Evolutionary conservation across 495 filamentous ascomycete genomes (phyloP).

Genomic region (Penicillium arizonense): DNA sequence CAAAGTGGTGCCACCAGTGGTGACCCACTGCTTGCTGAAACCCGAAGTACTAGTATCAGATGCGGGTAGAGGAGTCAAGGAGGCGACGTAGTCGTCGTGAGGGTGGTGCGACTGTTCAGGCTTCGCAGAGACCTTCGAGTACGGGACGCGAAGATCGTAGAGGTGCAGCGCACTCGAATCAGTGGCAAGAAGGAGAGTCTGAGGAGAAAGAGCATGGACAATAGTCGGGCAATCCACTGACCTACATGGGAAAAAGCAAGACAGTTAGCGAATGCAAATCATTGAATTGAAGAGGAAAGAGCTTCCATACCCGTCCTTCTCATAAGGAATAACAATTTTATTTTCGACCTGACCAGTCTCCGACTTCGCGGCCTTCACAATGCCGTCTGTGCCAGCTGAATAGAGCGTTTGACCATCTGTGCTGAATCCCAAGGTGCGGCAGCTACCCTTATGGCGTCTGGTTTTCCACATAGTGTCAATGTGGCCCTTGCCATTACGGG

Average conservation of each 20-base stretch:
- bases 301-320: constrained; percentile 38
- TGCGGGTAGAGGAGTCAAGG: constrained; percentile 78
- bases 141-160: constrained; percentile 78
- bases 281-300: constrained; percentile 2
- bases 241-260: constrained; percentile 12
- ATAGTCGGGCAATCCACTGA: constrained; percentile 68
- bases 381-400: constrained; percentile 84
- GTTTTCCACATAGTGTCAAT: constrained; percentile 89
- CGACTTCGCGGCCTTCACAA: constrained; percentile 82
- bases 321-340: constrained; percentile 57
- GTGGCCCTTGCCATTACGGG: constrained; percentile 61
- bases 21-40: constrained; percentile 88
- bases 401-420: constrained; percentile 74
- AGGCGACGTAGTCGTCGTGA: constrained; percentile 91
- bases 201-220: constrained; percentile 76
- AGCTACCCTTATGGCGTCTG: constrained; percentile 87
- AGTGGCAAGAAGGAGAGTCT: constrained; percentile 85
- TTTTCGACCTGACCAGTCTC: constrained; percentile 77
- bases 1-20: constrained; percentile 84
- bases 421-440: constrained; percentile 73
- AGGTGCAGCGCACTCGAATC: constrained; percentile 88
- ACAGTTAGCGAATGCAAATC: constrained; percentile 8
- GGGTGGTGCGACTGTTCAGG: constrained; percentile 78
- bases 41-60: constrained; percentile 75
- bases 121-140: constrained; percentile 51